Base-by-base conservation (phyloP, 2,329 filamentous ascomycete genomes). In the Xylariales sp. region DNA sequence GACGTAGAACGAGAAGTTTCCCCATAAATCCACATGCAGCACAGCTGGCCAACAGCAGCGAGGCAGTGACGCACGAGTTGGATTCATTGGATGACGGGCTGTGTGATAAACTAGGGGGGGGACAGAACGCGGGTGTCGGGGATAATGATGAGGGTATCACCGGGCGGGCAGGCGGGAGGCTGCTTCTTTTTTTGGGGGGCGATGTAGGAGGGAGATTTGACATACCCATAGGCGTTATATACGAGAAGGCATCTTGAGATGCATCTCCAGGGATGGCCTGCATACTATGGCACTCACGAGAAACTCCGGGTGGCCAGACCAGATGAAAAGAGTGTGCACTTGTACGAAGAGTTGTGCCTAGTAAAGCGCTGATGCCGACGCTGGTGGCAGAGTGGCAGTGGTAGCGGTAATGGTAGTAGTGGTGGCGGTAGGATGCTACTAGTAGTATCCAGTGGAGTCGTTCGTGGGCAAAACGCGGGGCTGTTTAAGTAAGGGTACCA, bases 151-250 rank as follows among this genome's bases (percentile, higher is more conserved):
- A 69, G 55, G 62, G 50, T 66, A 69, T 69, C 62, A 62, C 66
- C 66, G 62, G 45, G 49, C 60, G 54, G 64, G 6, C 36, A 62
- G 48, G 34, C 53, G 62, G 66, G 53, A 61, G 52, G 45, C 36
- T 61, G 55, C 41, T 30, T 41, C 65, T 58, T 46, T 23, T 23
- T 23, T 23, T 1, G 23, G 23, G 23, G 23, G 23, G 48, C 30
- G 34, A 72, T 57, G 9, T 50, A 57, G 55, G 59, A 67, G 16
- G 52, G 60, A 52, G 59, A 67, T 61, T 61, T 62, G 36, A 80
- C 86, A 84, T 79, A 87, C 86, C 86, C 79, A 87, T 85, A 78
- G 86, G 86, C 74, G 80, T 81, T 72, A 88, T 81, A 79, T 83
- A 85, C 69, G 81, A 83, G 69, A 80, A 79, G 73, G 79, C 80